Evolutionary conservation across 371 early-diverging fungal species (phyloP), one percentile per base, ranked within the genome.

Genomic region (Mucor plumbeus): DNA sequence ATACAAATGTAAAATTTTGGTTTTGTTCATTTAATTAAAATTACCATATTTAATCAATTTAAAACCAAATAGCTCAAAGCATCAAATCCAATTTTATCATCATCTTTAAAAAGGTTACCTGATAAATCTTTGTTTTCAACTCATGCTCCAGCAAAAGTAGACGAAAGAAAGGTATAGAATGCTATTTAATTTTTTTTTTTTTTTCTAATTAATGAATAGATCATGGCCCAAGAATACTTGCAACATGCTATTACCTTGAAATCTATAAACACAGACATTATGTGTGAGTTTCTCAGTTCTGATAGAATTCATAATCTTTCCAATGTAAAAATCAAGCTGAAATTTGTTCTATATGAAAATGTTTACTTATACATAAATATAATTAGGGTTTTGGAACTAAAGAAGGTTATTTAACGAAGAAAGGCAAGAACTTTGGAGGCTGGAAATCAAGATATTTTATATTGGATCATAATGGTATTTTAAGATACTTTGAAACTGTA

Each of bases 341-440:
- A 1, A 9, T 38, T 38, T 38, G 26, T 26, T 26, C 26, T 26
- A 26, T 3, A 38, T 38, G 38, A 7, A 38, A 38, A 44, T 5
- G 1, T 44, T 14, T 44, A 44, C 7, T n/a, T 11, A 44, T 44
- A 15, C 15, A 35, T 2, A 17, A 14, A 26, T 26, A 26, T 26
- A 26, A 26, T 26, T 61, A 67, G 61, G 38, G 56, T 57, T 39
- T 31, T 19, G 61, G 66, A 21, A 67, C 66, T 13, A 92, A 89
- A 69, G 90, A 91, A 74, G 95, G 95, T 0, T 91, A 90, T 64
- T 73, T 95, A 59, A 86, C 89, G 41, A 95, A 95, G 77, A 88
- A 87, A 70, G 93, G 94, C 38, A 93, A 92, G 74, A 91, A 89
- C 72, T 92, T 92, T 85, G 94, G 94, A 34, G 91, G 91, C 2